Base-by-base conservation (phyloP, 768 basidiomycete species). In the Cyathus striatus region DNA sequence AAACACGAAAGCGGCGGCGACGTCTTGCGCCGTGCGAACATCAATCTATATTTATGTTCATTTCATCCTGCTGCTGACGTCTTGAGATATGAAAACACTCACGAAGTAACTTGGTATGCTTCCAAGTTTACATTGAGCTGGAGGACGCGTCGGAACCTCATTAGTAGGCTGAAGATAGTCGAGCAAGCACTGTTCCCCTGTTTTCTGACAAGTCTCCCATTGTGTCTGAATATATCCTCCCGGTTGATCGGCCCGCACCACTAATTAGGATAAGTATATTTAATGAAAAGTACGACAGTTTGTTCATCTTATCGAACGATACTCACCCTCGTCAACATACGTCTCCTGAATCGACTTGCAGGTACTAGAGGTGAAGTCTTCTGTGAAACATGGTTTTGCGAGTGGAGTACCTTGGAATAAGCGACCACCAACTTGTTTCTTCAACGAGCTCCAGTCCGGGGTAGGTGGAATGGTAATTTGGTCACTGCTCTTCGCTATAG, bases 191-290 rank as follows among this genome's bases (percentile, higher is more conserved):
- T 68, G 65, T 13, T 69, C 61, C 6, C 62, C 59, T 0, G 63
- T 64, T 9, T 56, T 43, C 55, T 79, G 76, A 52, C 80, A 82
- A 2, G 73, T 74, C 47, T 78, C 79, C 74, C 73, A 79, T 48
- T 80, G 73, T 0, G 69, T 49, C 38, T 58, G 25, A 16, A 42
- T 42, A 21, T 42, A 42, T 16, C 25, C 41, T 3, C 41, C 41
- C 17, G 25, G 41, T 16, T 17, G 10, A 21, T 33, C 16, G 16
- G 41, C 27, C 7, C 41, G 41, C 9, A 27, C 17, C 12, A 42
- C 41, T 42, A 33, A 12, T 37, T 37, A 14, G 16, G 39, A 12
- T 9, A 24, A n/a, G 13, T 23, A 32, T 32, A 5, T 16, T 13
- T 32, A 16, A 23, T 13, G 12, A 40, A 40, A 12, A 10, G 12